Base-by-base conservation (phyloP, 2,329 filamentous ascomycete species). In the Penicillium frequentans region DNA sequence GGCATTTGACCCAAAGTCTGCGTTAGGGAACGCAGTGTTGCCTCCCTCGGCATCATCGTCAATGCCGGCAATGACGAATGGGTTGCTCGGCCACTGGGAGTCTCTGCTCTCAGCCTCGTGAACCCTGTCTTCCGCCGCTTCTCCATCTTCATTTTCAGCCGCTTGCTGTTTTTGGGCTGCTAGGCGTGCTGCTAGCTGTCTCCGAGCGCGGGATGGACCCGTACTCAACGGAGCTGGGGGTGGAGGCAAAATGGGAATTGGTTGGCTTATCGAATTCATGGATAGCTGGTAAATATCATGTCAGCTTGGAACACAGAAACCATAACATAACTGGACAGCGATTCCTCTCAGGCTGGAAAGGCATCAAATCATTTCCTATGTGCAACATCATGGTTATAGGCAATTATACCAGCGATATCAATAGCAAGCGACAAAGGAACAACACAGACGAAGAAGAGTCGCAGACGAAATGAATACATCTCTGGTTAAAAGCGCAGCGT, bases 151-250 rank as follows among this genome's bases (percentile, higher is more conserved):
- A 1, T 80, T 73, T 43, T 75, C 76, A 24, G 79, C 75, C 6
- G 81, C 76, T 63, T 86, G 85, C 73, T 90, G 88, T 64, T 87
- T 85, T 63, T 91, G 89, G 75, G 89, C 85, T 2, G 90, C 85
- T 68, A 98, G 82, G 13, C 93, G 86, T 13, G 90, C 90, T n/a
- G 92, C 93, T n/a, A 98, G 84, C 73, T 96, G 91, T 54, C 91
- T 83, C 50, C 93, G 86, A 8, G 93, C 93, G 52, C 93, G 86
- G 8, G 91, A 96, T 2, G 93, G 93, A 1, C 90, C 88, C 35
- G 93, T 87, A 72, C 93, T 95, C 68, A 96, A 81, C 13, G 92
- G 91, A 31, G 90, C 88, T 23, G 86, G 90, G n/a, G 89, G 88
- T 1, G 77, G 76, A 52, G 75, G 71, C 31, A 79, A 64, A 44